Evolutionary conservation across 139 green algal species (phyloP), one percentile per base, ranked within the genome.

Genomic region (Chlamydomonas sphaeroides): DNA sequence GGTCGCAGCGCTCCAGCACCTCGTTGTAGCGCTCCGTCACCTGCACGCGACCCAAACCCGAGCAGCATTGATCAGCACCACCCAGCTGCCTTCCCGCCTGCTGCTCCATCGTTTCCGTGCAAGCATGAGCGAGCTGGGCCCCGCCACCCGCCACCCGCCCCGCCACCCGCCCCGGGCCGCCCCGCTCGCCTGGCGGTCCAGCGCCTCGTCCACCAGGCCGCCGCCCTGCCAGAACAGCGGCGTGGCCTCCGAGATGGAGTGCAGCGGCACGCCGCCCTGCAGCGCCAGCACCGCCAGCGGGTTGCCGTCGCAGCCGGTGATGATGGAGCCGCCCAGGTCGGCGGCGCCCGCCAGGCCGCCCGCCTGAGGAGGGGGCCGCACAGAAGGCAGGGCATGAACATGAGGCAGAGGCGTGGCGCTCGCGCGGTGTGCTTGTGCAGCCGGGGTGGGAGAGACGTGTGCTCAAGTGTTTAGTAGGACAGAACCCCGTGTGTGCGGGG

Each of bases 241-340:
- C 25, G 92, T 91, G 33, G 90, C 82, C 26, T 76, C 86, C 66
- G 87, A 83, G 68, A 99, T 98, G 48, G 90, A 66, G 65, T 97
- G 91, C 88, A 98, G 79, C 3, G 88, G 87, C 11, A 97, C 67
- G 56, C 6, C 83, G 73, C 97, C 79, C 90, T 99, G 96, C 32
- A 74, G 78, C 21, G 93, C 93, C 57, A 98, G 82, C 70, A 98
- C 90, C 20, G 95, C 95, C 62, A 98, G 85, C 1, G 97, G 97
- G 90, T 99, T 99, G 82, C 97, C 95, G 59, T 98, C 92, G 15
- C 96, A 93, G 75, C 97, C 86, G 20, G 95, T 99, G 77, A 99
- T 90, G 79, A 99, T 95, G 74, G 83, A 93, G 35, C 96, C 97
- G 21, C 97, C 97, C 30, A 99, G 76, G 51, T 99, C 97, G 28